Evolutionary conservation across 768 basidiomycete genomes (phyloP).

Genomic region (Mycena galericulata): DNA sequence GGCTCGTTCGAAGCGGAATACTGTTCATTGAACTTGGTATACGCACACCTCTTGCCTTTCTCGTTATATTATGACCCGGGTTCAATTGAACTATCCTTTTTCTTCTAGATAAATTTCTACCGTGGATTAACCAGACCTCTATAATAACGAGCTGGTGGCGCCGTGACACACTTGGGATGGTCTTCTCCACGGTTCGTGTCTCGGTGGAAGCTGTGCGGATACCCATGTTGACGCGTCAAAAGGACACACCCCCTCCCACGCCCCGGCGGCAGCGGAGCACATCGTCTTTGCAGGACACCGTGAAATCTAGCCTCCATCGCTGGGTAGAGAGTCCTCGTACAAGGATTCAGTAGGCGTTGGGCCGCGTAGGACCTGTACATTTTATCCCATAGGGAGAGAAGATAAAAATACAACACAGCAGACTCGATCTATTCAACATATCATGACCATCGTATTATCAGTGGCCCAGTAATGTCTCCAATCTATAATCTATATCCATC

Average conservation of each 20-base stretch:
- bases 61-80: too few species aligned
- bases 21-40: too few species aligned
- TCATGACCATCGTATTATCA: slow-evolving; percentile 20
- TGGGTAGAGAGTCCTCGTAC: neutral
- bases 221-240: slow-evolving; percentile 38
- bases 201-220: slow-evolving; percentile 37
- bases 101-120: too few species aligned
- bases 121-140: too few species aligned
- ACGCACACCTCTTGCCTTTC: too few species aligned
- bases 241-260: slow-evolving; percentile 10
- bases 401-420: slow-evolving; percentile 27
- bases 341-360: neutral
- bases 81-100: too few species aligned
- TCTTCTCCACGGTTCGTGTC: neutral
- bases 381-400: neutral
- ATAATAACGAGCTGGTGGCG: neutral
- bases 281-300: slow-evolving; percentile 3
- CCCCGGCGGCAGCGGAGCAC: slow-evolving; percentile 15
- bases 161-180: neutral
- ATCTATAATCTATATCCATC: slow-evolving; percentile 94
- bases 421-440: slow-evolving; percentile 24
- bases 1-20: too few species aligned
- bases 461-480: slow-evolving; percentile 26
- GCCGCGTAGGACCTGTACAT: neutral
- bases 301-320: neutral